These are phyloP conservation scores for Paecilomyces formosus DNA, from an alignment of 2,329 filamentous ascomycete genomes.

Conservation along the genomic window DNA sequence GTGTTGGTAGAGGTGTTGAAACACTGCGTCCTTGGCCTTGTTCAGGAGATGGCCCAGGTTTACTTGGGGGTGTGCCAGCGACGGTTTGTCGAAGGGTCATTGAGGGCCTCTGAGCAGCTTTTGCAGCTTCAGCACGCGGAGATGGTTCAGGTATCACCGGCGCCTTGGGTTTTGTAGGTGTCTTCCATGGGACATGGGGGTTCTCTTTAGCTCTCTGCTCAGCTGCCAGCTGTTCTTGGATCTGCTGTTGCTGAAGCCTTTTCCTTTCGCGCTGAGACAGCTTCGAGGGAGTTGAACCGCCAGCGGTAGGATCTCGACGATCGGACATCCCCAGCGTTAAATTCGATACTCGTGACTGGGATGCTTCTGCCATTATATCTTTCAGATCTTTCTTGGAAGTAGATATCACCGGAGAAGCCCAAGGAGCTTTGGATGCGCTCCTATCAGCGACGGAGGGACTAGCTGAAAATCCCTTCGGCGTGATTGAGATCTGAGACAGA, in stretches of 20 bases:
- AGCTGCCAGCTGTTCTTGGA: conserved; percentile 33
- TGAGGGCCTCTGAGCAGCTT: conserved; percentile 34
- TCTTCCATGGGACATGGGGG: conserved; percentile 57
- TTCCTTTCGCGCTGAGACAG: conserved; percentile 91
- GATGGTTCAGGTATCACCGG: conserved; percentile 19
- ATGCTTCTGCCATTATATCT: conserved; percentile 64
- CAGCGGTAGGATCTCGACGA: conserved; percentile 32
- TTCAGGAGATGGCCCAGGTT: conserved; percentile 4
- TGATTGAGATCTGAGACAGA: conserved; percentile 9
- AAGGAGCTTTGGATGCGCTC: conserved; percentile 37
- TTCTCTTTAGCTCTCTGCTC: conserved; percentile 27
- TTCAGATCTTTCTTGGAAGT: conserved; percentile 64
- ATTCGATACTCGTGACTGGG: conserved; percentile 44
- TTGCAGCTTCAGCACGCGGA: conserved; percentile 10
- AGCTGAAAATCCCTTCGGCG: conserved; percentile 14
- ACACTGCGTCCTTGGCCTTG: conserved; percentile 15
- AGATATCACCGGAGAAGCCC: conserved; percentile 48
- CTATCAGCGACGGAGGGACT: conserved; percentile 17
- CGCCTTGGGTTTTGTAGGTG: conserved; percentile 21
- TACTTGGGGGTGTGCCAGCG: conserved; percentile 33
- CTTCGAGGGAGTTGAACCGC: conserved; percentile 45
- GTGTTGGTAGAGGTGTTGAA: conserved; percentile 27
- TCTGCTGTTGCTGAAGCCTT: conserved; percentile 64
- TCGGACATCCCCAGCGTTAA: conserved; percentile 45
- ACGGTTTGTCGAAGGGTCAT: conserved; percentile 58